These are phyloP conservation scores for Rhodocollybia butyracea DNA, from an alignment of 768 basidiomycete genomes.

Conservation along the genomic window DNA sequence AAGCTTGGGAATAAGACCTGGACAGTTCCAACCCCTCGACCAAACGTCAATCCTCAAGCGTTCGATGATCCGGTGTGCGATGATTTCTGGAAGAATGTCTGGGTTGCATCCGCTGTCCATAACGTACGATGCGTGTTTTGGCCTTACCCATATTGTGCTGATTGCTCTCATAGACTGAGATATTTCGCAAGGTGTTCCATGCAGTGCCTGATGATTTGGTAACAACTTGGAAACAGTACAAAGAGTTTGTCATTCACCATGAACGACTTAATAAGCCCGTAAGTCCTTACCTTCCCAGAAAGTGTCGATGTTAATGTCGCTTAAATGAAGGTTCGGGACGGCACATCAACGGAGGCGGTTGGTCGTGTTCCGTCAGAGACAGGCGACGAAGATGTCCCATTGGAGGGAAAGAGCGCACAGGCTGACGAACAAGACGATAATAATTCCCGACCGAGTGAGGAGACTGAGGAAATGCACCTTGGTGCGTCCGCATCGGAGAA, in stretches of 20 bases:
- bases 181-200: slow-evolving; percentile 93
- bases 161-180: slow-evolving; percentile 68
- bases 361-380: slow-evolving; percentile 59
- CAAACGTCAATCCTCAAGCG: slow-evolving; percentile 66
- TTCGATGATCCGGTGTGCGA: slow-evolving; percentile 91
- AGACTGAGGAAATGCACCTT: slow-evolving; percentile 15
- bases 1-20: slow-evolving; percentile 54
- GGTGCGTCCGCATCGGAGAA: slow-evolving; percentile 24
- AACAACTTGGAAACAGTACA: slow-evolving; percentile 94
- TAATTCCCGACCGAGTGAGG: slow-evolving; percentile 1
- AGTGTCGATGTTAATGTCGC: slow-evolving; percentile 8
- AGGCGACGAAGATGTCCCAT: slow-evolving; percentile 34
- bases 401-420: slow-evolving; percentile 12
- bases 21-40: slow-evolving; percentile 65
- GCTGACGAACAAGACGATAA: slow-evolving; percentile 6
- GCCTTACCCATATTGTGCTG: slow-evolving; percentile 3
- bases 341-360: slow-evolving; percentile 38
- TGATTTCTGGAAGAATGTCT: slow-evolving; percentile 85
- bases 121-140: slow-evolving; percentile 51
- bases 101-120: slow-evolving; percentile 83
- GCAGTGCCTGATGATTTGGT: slow-evolving; percentile 90
- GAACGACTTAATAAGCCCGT: slow-evolving; percentile 73
- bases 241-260: slow-evolving; percentile 75
- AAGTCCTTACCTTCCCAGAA: slow-evolving; percentile 19
- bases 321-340: slow-evolving; percentile 39